phyloP scores from a whole-genome alignment of 2,329 filamentous ascomycete genomes.

The Penicillium sp. region DNA sequence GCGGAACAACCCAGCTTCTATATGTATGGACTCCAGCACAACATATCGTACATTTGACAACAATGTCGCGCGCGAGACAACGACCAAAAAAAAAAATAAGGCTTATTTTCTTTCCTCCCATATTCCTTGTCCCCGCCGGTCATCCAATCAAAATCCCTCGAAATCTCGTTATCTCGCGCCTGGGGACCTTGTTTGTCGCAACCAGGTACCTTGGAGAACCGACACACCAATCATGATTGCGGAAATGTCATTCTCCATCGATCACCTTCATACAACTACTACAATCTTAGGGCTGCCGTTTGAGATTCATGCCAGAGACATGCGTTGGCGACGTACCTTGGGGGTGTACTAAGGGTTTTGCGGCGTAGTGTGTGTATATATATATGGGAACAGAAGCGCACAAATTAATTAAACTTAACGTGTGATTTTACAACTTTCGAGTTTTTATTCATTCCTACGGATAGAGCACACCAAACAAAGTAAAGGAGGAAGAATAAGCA shows the following conservation, averaged over 20 bases:
- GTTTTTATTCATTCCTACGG: background rate
- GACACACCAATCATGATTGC: background rate
- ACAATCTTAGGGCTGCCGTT: background rate
- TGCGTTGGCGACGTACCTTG: constrained; percentile 7
- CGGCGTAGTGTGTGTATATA: background rate
- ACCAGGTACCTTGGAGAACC: constrained; percentile 10
- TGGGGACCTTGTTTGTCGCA: constrained; percentile 7
- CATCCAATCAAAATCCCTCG: background rate
- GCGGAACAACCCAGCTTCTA: no score
- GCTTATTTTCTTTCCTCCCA: no score
- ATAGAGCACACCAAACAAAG: background rate
- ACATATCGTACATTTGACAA: no score
- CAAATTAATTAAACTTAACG: background rate
- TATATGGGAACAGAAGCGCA: background rate
- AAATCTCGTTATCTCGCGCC: background rate
- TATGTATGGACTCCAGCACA: no score
- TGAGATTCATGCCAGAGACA: background rate
- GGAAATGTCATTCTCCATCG: background rate
- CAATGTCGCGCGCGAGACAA: no score
- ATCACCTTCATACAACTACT: background rate
- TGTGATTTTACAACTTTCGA: no score
- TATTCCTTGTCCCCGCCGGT: no score
- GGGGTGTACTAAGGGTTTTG: constrained; percentile 7
- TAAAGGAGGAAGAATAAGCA: background rate
- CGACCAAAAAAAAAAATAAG: no score